Conservation (phyloP, 257 asterid species). For the Eustoma russellianum region DNA sequence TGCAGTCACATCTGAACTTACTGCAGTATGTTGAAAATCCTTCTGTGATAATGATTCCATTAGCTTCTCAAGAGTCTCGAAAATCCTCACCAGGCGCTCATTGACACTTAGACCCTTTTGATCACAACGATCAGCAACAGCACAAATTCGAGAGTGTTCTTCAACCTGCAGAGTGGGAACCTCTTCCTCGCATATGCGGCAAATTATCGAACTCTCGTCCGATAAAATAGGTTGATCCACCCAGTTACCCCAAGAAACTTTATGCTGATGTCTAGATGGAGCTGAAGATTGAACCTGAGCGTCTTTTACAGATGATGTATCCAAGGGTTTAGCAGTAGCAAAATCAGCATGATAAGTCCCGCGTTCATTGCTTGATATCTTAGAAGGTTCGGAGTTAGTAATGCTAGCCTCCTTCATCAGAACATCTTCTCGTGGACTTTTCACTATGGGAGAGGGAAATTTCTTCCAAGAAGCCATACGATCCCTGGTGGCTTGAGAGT, state of each 20-base stretch:
- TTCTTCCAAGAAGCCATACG: constrained; percentile 91
- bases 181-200: constrained; percentile 99
- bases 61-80: constrained; percentile 89
- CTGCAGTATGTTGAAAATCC: constrained; percentile 52
- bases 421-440: constrained; percentile 55
- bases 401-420: constrained; percentile 42
- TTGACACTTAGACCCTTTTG: constrained; percentile 85
- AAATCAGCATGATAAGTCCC: constrained; percentile 48
- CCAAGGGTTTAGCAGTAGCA: constrained; percentile 47
- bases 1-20: constrained; percentile 61
- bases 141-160: constrained; percentile 96
- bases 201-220: constrained; percentile 88
- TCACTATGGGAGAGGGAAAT: constrained; percentile 64
- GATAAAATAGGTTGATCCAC: constrained; percentile 71
- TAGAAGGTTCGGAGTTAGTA: constrained; percentile 36
- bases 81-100: constrained; percentile 73
- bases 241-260: constrained; percentile 87
- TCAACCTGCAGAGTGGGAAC: constrained; percentile 95
- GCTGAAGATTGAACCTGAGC: constrained; percentile 29
- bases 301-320: constrained; percentile 50
- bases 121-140: constrained; percentile 96
- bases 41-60: constrained; percentile 71
- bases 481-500: constrained; percentile 48
- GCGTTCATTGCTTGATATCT: constrained; percentile 30
- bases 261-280: constrained; percentile 56